phyloP scores from a whole-genome alignment of 306 rosid genomes.

The Acacia melanoxylon region DNA sequence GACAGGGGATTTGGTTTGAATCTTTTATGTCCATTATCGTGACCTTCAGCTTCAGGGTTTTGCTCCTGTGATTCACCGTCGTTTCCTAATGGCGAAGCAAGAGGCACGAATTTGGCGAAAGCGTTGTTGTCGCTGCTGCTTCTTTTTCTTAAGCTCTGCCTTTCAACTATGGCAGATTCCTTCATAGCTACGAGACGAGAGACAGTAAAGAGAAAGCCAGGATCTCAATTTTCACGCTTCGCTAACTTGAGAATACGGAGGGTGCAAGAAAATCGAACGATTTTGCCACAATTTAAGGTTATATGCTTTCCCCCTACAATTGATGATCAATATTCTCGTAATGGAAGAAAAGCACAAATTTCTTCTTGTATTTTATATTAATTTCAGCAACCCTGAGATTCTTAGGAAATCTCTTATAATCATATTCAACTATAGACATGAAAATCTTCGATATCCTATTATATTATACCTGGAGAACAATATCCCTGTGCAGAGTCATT shows the following conservation, averaged over 20 bases:
- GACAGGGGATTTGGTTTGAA: constrained; percentile 10
- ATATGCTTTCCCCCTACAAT: background rate
- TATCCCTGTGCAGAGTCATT: background rate
- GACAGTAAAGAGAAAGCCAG: background rate
- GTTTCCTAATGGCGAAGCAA: constrained; percentile 22
- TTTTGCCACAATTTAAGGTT: background rate
- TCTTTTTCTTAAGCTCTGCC: constrained; percentile 29
- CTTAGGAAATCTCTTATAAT: background rate
- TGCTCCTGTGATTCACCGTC: constrained; percentile 5
- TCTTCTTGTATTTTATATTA: background rate
- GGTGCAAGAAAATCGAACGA: background rate
- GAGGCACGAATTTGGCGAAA: constrained; percentile 28
- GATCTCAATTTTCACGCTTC: background rate
- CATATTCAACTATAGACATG: background rate
- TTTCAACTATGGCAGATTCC: background rate
- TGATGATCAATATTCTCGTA: background rate
- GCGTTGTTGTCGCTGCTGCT: constrained; percentile 24
- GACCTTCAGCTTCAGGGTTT: background rate
- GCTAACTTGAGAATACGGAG: background rate
- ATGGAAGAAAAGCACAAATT: background rate
- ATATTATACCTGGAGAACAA: background rate
- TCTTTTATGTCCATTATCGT: constrained; percentile 27
- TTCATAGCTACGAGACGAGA: constrained; percentile 7
- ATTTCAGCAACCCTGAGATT: background rate
- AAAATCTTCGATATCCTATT: no score